These are phyloP conservation scores for Rhinocladiella similis DNA, from an alignment of 2,329 filamentous ascomycete genomes.

Conservation along the genomic window DNA sequence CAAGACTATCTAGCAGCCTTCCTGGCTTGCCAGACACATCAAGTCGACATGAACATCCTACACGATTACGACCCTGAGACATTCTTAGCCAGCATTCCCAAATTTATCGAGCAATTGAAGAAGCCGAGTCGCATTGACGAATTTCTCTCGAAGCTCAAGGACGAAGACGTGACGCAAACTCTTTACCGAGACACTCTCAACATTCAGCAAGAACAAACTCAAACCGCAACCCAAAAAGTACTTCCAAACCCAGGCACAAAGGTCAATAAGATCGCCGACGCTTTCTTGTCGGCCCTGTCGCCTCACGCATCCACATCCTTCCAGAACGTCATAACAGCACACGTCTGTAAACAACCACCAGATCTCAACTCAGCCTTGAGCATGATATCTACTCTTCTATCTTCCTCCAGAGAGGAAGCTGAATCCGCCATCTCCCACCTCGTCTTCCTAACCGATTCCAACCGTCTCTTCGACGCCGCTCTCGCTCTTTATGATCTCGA, in stretches of 20 bases:
- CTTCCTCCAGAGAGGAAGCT: conserved; percentile 60
- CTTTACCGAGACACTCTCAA: conserved; percentile 88
- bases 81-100: conserved; percentile 72
- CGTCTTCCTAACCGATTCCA: conserved; percentile 93
- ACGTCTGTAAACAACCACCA: conserved; percentile 90
- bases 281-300: conserved; percentile 69
- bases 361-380: conserved; percentile 81
- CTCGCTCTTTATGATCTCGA: conserved; percentile 90
- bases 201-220: conserved; percentile 21
- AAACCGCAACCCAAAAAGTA: conserved; percentile 19
- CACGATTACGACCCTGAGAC: conserved; percentile 89
- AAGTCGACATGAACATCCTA: conserved; percentile 96
- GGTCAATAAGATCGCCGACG: conserved; percentile 85
- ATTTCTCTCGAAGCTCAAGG: conserved; percentile 81
- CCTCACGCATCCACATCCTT: conserved; percentile 64
- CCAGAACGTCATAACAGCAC: conserved; percentile 90
- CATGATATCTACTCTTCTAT: conserved; percentile 72
- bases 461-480: conserved; percentile 85
- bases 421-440: conserved; percentile 95
- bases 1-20: conserved; percentile 85
- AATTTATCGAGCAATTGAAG: conserved; percentile 82
- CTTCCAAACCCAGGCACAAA: conserved; percentile 51
- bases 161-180: conserved; percentile 89
- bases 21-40: conserved; percentile 81
- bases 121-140: conserved; percentile 83